Evolutionary conservation across 2,329 filamentous ascomycete genomes (phyloP).

Genomic region (Pestalotiopsis sp.): DNA sequence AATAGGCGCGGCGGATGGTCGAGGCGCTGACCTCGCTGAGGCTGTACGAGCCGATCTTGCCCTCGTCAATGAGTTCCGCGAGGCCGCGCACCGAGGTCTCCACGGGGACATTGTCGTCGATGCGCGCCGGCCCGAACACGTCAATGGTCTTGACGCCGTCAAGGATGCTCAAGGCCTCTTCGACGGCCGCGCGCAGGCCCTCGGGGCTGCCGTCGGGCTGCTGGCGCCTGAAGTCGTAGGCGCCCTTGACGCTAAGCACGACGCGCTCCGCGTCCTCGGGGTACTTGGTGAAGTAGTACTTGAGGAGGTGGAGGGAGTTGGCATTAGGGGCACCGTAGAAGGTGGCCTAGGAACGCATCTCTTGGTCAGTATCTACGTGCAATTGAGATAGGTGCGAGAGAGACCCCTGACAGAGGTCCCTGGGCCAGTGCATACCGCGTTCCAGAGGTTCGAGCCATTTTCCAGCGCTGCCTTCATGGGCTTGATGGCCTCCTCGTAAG

Average conservation of each 20-base stretch:
- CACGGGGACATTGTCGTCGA: conserved; percentile 43
- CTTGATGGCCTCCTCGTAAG: conserved; percentile 13
- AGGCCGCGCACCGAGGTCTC: conserved; percentile 36
- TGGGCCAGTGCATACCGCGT: conserved; percentile 42
- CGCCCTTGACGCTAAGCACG: conserved; percentile 59
- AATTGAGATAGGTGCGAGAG: background rate
- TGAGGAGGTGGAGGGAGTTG: conserved; percentile 56
- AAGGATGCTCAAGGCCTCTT: conserved; percentile 43
- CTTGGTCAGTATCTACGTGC: background rate
- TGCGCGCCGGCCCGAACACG: conserved; percentile 53
- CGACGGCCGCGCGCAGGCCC: conserved; percentile 52
- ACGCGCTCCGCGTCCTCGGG: conserved; percentile 58
- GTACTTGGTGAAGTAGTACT: conserved; percentile 56
- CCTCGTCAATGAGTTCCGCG: conserved; percentile 30
- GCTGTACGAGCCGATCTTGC: conserved; percentile 46
- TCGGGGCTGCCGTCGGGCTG: conserved; percentile 47
- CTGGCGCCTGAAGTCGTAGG: conserved; percentile 21
- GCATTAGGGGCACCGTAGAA: conserved; percentile 51
- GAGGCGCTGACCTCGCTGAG: conserved; percentile 43
- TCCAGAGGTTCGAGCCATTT: conserved; percentile 17
- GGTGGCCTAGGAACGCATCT: background rate
- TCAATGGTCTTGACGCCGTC: conserved; percentile 53
- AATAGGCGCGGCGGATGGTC: conserved; percentile 41
- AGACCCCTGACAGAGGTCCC: background rate
- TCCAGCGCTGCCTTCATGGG: conserved; percentile 17